Evolutionary conservation across 108 stramenopile genomes (phyloP), one percentile per base, ranked within the genome.

Genomic region (Skeletonema grethae): DNA sequence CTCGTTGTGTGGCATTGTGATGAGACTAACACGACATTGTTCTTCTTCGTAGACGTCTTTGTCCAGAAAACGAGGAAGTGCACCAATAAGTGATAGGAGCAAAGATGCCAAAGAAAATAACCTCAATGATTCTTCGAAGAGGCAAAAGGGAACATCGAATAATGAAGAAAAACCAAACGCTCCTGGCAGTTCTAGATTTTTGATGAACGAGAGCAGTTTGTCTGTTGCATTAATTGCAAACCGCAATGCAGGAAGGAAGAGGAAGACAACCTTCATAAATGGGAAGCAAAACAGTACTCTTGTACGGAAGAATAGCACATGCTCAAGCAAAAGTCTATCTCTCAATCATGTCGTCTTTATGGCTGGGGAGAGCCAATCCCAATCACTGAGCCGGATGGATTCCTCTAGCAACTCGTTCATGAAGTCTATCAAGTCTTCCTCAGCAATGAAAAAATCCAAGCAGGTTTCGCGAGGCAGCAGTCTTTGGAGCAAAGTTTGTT

Each of bases 321-420:
- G 73, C 38, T 73, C 82, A 10, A 79, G 77, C 56, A 92, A 87
- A 71, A 85, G 84, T 24, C 76, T 92, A n/a, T 68, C 87, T 18
- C 71, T 92, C 25, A 85, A 79, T 48, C 85, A 88, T 72, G 91
- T 92, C n/a, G 71, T 90, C 8, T 92, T 92, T 57, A 43, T 70
- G n/a, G 53, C 68, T 10, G 68, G 80, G 43, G 67, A 70, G 20
- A 76, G 72, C 65, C 79, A 85, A 59, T 64, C 75, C 65, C 79
- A 85, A 59, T 64, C 75, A 38, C 53, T 67, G 43, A 84, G 79
- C 35, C 48, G 58, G 35, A 38, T 73, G 35, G 34, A 41, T 11
- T 72, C 56, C 66, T 45, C 22, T 12, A 58, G 64, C 43, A 63
- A 46, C 18, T 70, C 70, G 7, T 20, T 45, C 64, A 38, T 63